Conservation (phyloP, 768 basidiomycete genomes). For the Galerina marginata region DNA sequence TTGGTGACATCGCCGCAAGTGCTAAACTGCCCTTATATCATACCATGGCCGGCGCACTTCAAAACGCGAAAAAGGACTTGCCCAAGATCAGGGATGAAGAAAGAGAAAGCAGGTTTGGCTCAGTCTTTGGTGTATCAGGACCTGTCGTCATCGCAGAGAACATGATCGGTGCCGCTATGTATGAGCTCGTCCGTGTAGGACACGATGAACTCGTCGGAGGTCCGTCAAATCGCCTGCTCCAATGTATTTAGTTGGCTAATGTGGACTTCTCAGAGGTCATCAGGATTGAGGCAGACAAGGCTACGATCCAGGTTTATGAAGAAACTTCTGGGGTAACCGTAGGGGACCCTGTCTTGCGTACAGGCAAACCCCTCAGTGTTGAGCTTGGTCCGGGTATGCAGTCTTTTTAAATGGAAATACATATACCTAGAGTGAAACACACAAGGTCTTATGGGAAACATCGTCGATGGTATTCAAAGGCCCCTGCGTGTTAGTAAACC, state of each 20-base stretch:
- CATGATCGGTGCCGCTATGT: slow-evolving; percentile 96
- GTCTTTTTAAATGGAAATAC: not conserved
- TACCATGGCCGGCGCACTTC: slow-evolving; percentile 89
- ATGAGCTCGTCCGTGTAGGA: slow-evolving; percentile 96
- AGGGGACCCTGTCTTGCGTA: slow-evolving; percentile 96
- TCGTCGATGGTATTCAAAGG: slow-evolving; percentile 96
- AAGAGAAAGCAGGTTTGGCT: slow-evolving; percentile 83
- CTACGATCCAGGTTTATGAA: slow-evolving; percentile 99
- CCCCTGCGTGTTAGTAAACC: slow-evolving; percentile 73
- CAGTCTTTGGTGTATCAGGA: slow-evolving; percentile 95
- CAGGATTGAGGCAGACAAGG: slow-evolving; percentile 96
- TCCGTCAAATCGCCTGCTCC: slow-evolving; percentile 38
- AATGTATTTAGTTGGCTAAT: slow-evolving; percentile 7
- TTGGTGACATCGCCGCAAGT: not conserved
- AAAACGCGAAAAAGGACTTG: slow-evolving; percentile 88
- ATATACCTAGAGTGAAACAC: not conserved
- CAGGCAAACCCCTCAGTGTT: slow-evolving; percentile 97
- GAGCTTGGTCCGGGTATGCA: slow-evolving; percentile 91
- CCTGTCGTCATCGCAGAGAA: slow-evolving; percentile 98
- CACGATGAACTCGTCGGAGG: slow-evolving; percentile 99
- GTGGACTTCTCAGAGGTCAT: slow-evolving; percentile 81
- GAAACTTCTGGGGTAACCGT: slow-evolving; percentile 99
- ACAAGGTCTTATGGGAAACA: slow-evolving; percentile 97
- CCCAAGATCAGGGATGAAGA: slow-evolving; percentile 92
- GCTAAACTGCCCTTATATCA: slow-evolving; percentile 9